Base-by-base conservation (phyloP, 2,329 filamentous ascomycete species). In the Metarhizium robertsii region DNA sequence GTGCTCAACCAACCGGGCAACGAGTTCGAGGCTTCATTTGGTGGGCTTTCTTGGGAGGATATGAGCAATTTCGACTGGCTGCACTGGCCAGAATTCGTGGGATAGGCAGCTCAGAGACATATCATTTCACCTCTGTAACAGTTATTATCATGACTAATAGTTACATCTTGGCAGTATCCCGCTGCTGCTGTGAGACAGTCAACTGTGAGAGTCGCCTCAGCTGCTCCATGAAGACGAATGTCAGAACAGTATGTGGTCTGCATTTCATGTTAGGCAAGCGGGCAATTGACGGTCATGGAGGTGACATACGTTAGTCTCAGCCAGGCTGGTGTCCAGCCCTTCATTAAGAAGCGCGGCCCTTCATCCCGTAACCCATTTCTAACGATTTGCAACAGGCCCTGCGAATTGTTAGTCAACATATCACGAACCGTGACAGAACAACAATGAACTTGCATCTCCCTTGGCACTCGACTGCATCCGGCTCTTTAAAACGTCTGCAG, bases 1-100 rank as follows among this genome's bases (percentile, higher is more conserved):
- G 81, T 84, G 4, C 75, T 87, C 32, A 85, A 84, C 62, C 79
- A 81, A 58, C 80, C 83, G 0, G 82, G 79, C 4, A 79, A 82
- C 30, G 77, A 79, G 16, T 80, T 86, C 58, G 79, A 82, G 18
- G 73, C 76, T 1, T 75, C 73, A 2, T 75, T 81, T 56, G 75
- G 77, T 6, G 78, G 80, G 58, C 71, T 85, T 8, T 78, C 79
- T 0, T 78, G 82, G 70, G 80, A 84, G 43, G 80, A 85, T 50
- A 76, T 80, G 67, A 75, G 76, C 43, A 79, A 77, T 57, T 77
- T 81, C 66, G 79, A 83, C 58, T 82, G 80, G 77, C 66, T 83
- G 30, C 77, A 78, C 57, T 77, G 74, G 75, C 73, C 73, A 11
- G 75, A 76, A 50, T 74, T 76, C 42, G 40, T 53, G 45, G 20